Percentiles rank a stretch among this genome's conserved stretches.
Conservation (phyloP, 305 asterid species). For the Fraxinus nigra region DNA sequence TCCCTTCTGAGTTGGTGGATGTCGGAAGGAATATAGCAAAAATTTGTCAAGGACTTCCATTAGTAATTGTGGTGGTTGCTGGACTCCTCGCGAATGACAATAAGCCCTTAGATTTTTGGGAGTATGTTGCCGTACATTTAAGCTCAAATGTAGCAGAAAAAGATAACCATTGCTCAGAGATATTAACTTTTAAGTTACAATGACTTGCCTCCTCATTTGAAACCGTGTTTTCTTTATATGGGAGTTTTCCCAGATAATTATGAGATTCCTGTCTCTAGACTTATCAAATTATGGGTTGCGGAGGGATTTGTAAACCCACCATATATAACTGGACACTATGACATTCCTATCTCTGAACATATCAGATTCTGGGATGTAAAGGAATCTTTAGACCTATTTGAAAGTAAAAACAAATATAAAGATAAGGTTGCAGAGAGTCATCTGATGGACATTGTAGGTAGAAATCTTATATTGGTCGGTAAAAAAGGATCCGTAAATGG, state of each 20-base stretch:
- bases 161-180: neutral
- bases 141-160: neutral
- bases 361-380: too few species aligned
- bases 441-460: neutral
- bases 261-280: neutral
- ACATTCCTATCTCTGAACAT: too few species aligned
- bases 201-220: slow-evolving; percentile 3
- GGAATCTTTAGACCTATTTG: too few species aligned
- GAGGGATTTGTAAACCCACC: neutral
- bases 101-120: neutral
- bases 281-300: neutral
- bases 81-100: neutral
- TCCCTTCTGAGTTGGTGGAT: neutral
- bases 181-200: slow-evolving; percentile 11
- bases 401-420: too few species aligned
- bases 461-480: neutral
- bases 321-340: too few species aligned
- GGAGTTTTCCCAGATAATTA: neutral
- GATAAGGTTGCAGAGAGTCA: neutral
- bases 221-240: neutral
- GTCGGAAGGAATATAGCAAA: neutral
- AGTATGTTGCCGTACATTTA: neutral
- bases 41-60: slow-evolving; percentile 1
- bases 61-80: slow-evolving; percentile 8
- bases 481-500: neutral